Evolutionary conservation across 805 yeast species (phyloP).

Genomic region (Ogataea ganodermae): DNA sequence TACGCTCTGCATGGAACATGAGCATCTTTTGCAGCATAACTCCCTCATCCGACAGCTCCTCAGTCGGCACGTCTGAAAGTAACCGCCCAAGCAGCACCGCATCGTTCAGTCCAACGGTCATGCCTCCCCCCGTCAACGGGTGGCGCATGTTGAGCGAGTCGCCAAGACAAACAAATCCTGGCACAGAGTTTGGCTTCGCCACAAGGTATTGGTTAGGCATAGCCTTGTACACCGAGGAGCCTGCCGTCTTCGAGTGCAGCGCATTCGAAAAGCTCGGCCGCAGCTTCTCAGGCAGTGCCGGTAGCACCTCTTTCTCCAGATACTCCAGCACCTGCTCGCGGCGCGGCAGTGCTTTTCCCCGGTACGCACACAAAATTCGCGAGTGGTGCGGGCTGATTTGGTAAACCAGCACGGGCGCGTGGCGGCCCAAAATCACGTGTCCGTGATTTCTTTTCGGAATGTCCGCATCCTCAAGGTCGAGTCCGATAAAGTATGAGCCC

Average conservation of each 20-base stretch:
- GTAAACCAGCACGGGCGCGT: slow-evolving; percentile 86
- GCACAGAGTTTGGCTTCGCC: slow-evolving; percentile 67
- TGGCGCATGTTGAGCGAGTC: slow-evolving; percentile 98
- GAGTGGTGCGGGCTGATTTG: slow-evolving; percentile 84
- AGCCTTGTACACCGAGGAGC: slow-evolving; percentile 55
- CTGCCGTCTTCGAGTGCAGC: slow-evolving; percentile 42
- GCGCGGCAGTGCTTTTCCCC: slow-evolving; percentile 73
- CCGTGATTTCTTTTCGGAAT: slow-evolving; percentile 79
- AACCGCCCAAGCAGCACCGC: slow-evolving; percentile 67
- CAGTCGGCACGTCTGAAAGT: slow-evolving; percentile 54
- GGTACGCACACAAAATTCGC: slow-evolving; percentile 85
- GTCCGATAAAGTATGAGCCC: slow-evolving; percentile 85
- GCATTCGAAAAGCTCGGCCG: slow-evolving; percentile 73
- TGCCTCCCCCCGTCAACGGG: slow-evolving; percentile 98
- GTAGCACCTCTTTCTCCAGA: slow-evolving; percentile 60
- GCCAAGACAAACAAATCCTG: slow-evolving; percentile 83
- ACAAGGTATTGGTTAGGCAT: slow-evolving; percentile 95
- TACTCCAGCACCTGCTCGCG: slow-evolving; percentile 55
- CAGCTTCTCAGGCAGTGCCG: slow-evolving; percentile 63
- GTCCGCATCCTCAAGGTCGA: slow-evolving; percentile 72
- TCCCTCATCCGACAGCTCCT: slow-evolving; percentile 58
- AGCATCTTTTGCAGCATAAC: slow-evolving; percentile 56
- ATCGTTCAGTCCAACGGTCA: slow-evolving; percentile 96
- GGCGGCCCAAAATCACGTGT: slow-evolving; percentile 84
- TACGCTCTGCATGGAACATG: slow-evolving; percentile 77